Conservation (phyloP, 768 basidiomycete species). For the Kwoniella sp. region DNA sequence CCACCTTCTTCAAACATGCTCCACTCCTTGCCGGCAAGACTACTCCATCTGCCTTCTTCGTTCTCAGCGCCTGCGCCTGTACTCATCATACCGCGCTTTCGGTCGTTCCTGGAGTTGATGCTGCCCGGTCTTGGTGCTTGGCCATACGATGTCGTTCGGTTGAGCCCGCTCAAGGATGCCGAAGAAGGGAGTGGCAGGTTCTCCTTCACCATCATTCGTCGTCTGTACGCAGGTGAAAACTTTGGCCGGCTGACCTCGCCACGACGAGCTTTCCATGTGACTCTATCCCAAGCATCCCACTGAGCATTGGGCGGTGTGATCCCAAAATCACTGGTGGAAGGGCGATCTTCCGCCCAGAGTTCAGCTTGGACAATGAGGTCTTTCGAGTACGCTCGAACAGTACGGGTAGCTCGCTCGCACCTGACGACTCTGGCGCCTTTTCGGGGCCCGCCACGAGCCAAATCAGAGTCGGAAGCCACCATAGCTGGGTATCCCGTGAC, state of each 20-base stretch:
- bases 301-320: not conserved
- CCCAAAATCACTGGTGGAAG: constrained; percentile 5
- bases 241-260: constrained; percentile 34
- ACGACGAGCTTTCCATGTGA: constrained; percentile 27
- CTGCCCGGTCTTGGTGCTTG: constrained; percentile 14
- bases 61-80: constrained; percentile 10
- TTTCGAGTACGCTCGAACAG: constrained; percentile 81
- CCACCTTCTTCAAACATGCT: constrained; percentile 85
- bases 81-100: constrained; percentile 4
- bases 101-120: not conserved
- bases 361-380: constrained; percentile 71
- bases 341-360: constrained; percentile 44
- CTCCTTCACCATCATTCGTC: constrained; percentile 40
- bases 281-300: constrained; percentile 48
- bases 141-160: constrained; percentile 18
- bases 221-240: constrained; percentile 28
- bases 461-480: constrained; percentile 62
- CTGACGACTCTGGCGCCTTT: constrained; percentile 76
- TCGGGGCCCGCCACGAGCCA: constrained; percentile 65
- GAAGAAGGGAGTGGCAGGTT: constrained; percentile 27
- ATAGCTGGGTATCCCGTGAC: constrained; percentile 84
- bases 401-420: constrained; percentile 73
- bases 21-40: constrained; percentile 84
- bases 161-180: not conserved
- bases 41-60: constrained; percentile 72